phyloP scores from a whole-genome alignment of 495 filamentous ascomycete species.

The Neurospora intermedia region DNA sequence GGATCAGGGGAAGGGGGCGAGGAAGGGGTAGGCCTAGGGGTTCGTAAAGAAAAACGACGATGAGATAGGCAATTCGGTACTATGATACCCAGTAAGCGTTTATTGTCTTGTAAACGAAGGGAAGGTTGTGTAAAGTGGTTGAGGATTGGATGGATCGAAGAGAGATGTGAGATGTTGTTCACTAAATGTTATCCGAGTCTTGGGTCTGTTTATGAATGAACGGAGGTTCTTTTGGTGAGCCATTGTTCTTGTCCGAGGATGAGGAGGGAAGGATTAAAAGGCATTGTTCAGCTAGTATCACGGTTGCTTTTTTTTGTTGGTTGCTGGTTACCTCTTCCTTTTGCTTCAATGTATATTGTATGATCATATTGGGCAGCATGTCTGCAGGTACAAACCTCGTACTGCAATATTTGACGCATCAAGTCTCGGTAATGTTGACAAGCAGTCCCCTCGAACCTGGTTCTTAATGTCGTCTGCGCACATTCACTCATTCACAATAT shows the following conservation, averaged over 20 bases:
- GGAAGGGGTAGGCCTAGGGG: slow-evolving; percentile 1
- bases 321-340: neutral
- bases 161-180: neutral
- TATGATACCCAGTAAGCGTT: neutral
- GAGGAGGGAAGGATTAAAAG: neutral
- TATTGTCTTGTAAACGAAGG: neutral
- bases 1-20: slow-evolving; percentile 8
- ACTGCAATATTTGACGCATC: neutral
- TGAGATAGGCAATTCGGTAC: neutral
- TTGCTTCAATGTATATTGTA: neutral
- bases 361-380: neutral
- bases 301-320: neutral
- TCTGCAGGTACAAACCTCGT: neutral
- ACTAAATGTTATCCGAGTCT: neutral
- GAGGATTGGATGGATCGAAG: neutral
- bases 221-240: neutral
- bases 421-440: neutral
- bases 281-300: neutral
- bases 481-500: neutral
- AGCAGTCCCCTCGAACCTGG: neutral
- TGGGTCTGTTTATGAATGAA: neutral
- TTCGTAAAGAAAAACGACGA: too few species aligned
- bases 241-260: neutral
- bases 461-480: neutral
- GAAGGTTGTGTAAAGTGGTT: neutral